Conservation (phyloP, 2,329 filamentous ascomycete genomes). For the Fusarium austroafricanum region DNA sequence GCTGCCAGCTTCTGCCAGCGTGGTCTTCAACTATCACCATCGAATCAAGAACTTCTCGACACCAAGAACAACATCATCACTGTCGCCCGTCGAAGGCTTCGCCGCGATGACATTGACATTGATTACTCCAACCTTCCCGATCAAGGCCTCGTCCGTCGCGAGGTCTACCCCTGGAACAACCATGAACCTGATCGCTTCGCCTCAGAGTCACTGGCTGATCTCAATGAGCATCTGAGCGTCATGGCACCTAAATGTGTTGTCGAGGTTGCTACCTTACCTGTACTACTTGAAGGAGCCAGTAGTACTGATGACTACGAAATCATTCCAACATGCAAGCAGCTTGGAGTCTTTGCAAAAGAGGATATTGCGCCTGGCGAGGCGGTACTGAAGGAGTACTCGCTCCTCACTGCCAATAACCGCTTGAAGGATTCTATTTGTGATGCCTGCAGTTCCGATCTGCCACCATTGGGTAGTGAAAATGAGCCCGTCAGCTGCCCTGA, state of each 20-base stretch:
- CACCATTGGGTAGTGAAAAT: constrained; percentile 63
- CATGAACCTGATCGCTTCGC: constrained; percentile 78
- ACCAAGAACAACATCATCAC: constrained; percentile 65
- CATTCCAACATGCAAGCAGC: constrained; percentile 74
- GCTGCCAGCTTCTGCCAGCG: constrained; percentile 73
- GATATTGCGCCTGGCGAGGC: constrained; percentile 81
- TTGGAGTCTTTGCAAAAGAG: constrained; percentile 89
- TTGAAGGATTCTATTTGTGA: constrained; percentile 90
- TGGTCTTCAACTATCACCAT: constrained; percentile 66
- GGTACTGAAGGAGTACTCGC: constrained; percentile 83
- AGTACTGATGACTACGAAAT: constrained; percentile 61
- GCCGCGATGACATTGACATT: constrained; percentile 59
- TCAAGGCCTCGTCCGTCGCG: constrained; percentile 74
- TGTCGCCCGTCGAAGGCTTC: constrained; percentile 62
- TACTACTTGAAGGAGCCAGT: constrained; percentile 70
- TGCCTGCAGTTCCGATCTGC: constrained; percentile 82
- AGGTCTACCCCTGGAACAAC: constrained; percentile 77
- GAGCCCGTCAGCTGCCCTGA: constrained; percentile 66
- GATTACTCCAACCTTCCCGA: constrained; percentile 69
- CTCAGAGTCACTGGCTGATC: constrained; percentile 72
- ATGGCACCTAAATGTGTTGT: constrained; percentile 88
- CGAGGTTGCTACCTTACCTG: constrained; percentile 78
- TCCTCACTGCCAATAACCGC: constrained; percentile 89
- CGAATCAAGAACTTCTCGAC: constrained; percentile 66
- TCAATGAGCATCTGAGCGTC: constrained; percentile 76